Conservation (phyloP, 768 basidiomycete species). For the Galerina sulciceps region DNA sequence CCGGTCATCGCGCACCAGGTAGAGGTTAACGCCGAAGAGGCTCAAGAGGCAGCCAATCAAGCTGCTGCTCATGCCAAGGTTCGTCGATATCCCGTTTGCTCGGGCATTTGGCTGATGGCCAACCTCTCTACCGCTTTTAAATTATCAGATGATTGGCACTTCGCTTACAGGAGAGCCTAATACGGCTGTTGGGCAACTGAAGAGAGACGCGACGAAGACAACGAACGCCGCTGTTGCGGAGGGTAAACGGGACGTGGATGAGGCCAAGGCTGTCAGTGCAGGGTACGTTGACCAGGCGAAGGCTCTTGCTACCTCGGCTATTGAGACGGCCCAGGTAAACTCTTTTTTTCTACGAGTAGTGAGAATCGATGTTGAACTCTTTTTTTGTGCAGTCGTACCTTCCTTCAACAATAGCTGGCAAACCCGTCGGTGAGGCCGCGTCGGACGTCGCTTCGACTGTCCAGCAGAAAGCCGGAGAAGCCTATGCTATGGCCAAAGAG, state of each 20-base stretch:
- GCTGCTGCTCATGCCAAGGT: constrained; percentile 61
- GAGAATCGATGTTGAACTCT: not conserved
- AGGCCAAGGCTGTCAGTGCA: constrained; percentile 46
- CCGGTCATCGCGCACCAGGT: constrained; percentile 32
- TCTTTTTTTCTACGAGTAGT: not conserved
- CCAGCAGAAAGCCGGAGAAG: constrained; percentile 12
- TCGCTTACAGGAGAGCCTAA: constrained; percentile 35
- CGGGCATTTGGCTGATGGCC: not conserved
- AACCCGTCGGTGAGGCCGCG: constrained; percentile 11
- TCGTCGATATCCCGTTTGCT: constrained; percentile 7
- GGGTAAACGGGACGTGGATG: constrained; percentile 55
- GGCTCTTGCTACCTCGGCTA: constrained; percentile 36
- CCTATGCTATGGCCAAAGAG: constrained; percentile 27
- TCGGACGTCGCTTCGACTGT: constrained; percentile 2
- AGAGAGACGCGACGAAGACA: constrained; percentile 37
- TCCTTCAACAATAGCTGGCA: constrained; percentile 29
- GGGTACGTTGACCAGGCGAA: constrained; percentile 63
- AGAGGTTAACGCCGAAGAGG: constrained; percentile 14
- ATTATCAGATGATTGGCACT: constrained; percentile 33
- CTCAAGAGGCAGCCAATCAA: constrained; percentile 39
- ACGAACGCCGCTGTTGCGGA: constrained; percentile 59
- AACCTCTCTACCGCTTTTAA: not conserved
- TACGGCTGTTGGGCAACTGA: constrained; percentile 40
- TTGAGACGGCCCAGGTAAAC: constrained; percentile 30
- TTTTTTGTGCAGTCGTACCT: constrained; percentile 27